Base-by-base conservation (phyloP, 345 rosid genomes). In the Eucalyptus brandiana region DNA sequence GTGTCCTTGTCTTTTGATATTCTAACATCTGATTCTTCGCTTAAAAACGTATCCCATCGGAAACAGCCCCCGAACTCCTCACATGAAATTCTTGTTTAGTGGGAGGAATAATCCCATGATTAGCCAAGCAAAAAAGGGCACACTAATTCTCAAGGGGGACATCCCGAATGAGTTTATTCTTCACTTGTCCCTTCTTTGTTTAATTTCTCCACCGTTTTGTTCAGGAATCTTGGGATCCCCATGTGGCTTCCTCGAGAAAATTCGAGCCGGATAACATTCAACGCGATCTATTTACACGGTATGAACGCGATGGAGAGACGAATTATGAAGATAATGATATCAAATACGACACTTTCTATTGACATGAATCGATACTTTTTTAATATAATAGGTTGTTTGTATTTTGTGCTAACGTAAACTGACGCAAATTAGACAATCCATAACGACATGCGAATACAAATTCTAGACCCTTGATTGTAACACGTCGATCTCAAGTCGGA, bases 81-180 rank as follows among this genome's bases (percentile, higher is more conserved):
- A 86, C 9, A 86, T 45, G 15, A 65, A 58, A n/a, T 32, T 47
- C 34, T 34, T 86, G 90, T 86, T 91, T 91, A 86, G 76, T 88
- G 91, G 88, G 24, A 90, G 92, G 90, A 89, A 89, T 92, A 88
- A 92, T 92, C 94, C 89, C 93, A 93, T 92, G 88, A 94, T 91
- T 92, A 91, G 87, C 89, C 85, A 87, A 42, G 44, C 88, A 91
- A 69, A 69, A 9, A 86, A 86, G 7, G 56, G 60, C 15, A 32
- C 34, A 49, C 58, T 23, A 69, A 45, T 47, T 47, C 24, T 24
- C 13, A 76, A 56, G 30, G 62, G 45, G 42, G 45, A 76, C 47
- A 40, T 26, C 85, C 47, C 14, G 7, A 24, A 11, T 23, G 47
- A 37, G 30, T 40, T 76, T 40, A 91, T 92, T 92, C 91, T 54